Evolutionary conservation across 192 early-diverging fungal genomes (phyloP), one percentile per base, ranked within the genome.

Genomic region (Coemansia sp.): DNA sequence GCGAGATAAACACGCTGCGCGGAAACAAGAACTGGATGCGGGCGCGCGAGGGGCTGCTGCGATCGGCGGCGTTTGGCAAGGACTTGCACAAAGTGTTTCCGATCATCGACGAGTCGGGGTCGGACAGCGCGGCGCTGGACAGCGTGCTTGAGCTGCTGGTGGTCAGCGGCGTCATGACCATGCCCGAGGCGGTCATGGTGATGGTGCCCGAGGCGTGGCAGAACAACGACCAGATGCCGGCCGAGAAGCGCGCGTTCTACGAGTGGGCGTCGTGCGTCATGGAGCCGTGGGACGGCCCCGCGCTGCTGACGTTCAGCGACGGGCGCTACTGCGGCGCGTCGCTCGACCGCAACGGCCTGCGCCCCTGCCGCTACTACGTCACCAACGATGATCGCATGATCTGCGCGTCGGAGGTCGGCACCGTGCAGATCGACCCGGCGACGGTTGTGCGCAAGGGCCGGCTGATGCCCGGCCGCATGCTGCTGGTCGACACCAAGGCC

Each of bases 11-110:
- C 77, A 98, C 96, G 27, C 82, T 98, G 38, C 86, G 92, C 50
- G 96, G 96, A 34, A 98, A 98, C 84, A 96, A 96, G 77, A 98
- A 97, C 83, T 98, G 96, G 96, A 97, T 97, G 96, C 86, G 94
- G 36, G 90, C 96, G 43, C 89, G 96, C 41, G 94, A 98, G 67
- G 94, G 96, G 51, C 85, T 93, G 53, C 88, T 98, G 81, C 73
- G 82, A 59, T 90, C 90, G n/a, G 83, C 80, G 32, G 81, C 82
- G 29, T 94, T 95, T 70, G 87, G 83, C 50, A 46, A 67, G 4
- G 86, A 90, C 36, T 73, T 98, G 8, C 84, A 93, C 35, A 63
- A 83, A 37, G 77, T 93, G 6, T 95, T 87, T 77, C 96, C 96
- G 11, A 93, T 95, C 51, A 89, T 98, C 56, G 94, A 97, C 74